Evolutionary conservation across 495 filamentous ascomycete genomes (phyloP).

Genomic region (Xylaria palmicola): DNA sequence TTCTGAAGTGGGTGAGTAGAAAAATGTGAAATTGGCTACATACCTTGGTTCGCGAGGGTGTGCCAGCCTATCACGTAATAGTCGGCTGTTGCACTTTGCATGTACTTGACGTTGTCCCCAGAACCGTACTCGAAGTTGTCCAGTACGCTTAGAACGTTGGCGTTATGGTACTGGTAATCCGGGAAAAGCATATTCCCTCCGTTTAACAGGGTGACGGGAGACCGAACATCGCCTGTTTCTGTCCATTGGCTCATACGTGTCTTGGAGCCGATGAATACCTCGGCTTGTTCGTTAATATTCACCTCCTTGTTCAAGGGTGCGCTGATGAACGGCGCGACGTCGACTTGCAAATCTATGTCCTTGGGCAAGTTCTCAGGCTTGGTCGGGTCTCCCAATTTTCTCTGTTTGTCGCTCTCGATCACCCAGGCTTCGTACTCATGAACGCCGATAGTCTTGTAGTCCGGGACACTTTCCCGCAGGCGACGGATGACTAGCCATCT

Average conservation of each 20-base stretch:
- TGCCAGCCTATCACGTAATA: constrained; percentile 53
- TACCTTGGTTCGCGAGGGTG: too few species aligned
- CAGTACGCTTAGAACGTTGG: constrained; percentile 48
- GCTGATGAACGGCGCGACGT: not conserved
- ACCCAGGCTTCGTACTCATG: too few species aligned
- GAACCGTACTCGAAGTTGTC: constrained; percentile 36
- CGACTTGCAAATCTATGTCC: not conserved
- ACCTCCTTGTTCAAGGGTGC: too few species aligned
- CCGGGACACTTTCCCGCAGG: not conserved
- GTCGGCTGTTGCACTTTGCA: constrained; percentile 29
- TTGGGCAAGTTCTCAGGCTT: too few species aligned
- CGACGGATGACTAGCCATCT: not conserved
- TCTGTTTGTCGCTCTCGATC: not conserved
- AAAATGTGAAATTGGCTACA: too few species aligned
- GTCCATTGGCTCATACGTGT: constrained; percentile 23
- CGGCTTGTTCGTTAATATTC: constrained; percentile 36
- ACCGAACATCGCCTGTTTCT: not conserved
- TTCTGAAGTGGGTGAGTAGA: too few species aligned
- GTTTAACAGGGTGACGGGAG: not conserved
- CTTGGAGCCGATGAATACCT: constrained; percentile 48
- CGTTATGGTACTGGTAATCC: constrained; percentile 47
- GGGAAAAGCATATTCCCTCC: constrained; percentile 46
- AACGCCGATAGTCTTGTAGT: too few species aligned
- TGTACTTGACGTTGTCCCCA: constrained; percentile 9
- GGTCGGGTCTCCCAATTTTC: not conserved